Evolutionary conservation across 108 stramenopile genomes (phyloP), one percentile per base, ranked within the genome.

Genomic region (Phaeodactylum tricornutum): DNA sequence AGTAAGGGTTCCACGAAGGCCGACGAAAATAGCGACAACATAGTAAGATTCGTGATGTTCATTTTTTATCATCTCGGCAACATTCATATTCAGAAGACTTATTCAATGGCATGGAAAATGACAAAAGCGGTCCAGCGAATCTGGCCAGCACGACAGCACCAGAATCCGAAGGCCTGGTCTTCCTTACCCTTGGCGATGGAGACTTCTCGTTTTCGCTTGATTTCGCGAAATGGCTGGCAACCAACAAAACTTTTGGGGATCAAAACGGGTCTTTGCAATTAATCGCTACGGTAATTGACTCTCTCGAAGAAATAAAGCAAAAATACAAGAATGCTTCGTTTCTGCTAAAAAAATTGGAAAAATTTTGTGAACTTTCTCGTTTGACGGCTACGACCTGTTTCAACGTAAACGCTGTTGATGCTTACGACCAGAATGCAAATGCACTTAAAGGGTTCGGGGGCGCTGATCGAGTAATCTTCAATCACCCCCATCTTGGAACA

Each of bases 401-500:
- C 48, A 68, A 60, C n/a, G 57, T 87, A 15, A 83, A 87, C 64
- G 86, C 86, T 3, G 70, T 83, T 43, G 31, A 49, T 8, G 21
- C 39, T n/a, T n/a, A n/a, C n/a, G 29, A 41, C 6, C 2, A 7
- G 26, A 31, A 6, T 17, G 16, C 14, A 8, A 17, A 45, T 59
- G 14, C 16, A 6, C 5, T 20, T 42, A 9, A 28, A 29, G 7
- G 29, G 17, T 4, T 16, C 38, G 12, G 5, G 11, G 6, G 38
- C 39, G 35, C 37, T 20, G 64, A 78, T 41, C 71, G 63, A 50
- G 78, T 92, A 23, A 67, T 92, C 15, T 92, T 92, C 61, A 71
- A 92, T 51, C 90, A 92, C 64, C 90, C 90, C 3, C 90, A 92
- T 41, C 53, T 92, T 50, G 90, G 83, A 1, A 74, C 50, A n/a